Evolutionary conservation across 73 alveolate species (phyloP).

Genomic region (Breviolum minutum): DNA sequence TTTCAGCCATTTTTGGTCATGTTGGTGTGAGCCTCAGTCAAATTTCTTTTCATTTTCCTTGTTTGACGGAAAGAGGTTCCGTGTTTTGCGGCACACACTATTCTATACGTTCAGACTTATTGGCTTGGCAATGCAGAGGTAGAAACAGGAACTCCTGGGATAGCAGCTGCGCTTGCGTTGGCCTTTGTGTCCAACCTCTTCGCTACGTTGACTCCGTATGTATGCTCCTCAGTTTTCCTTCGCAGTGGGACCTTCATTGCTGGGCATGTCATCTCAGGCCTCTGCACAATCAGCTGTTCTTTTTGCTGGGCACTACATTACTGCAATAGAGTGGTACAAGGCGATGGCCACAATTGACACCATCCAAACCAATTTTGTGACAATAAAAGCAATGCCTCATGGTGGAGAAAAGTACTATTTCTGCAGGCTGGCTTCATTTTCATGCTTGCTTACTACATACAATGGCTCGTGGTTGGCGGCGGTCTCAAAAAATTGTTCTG

Average conservation of each 20-base stretch:
- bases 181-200: constrained; percentile 85
- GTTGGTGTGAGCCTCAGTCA: constrained; percentile 51
- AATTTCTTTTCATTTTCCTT: too few species aligned
- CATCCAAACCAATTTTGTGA: background rate
- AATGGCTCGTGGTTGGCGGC: constrained; percentile 65
- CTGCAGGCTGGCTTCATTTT: constrained; percentile 79
- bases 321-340: constrained; percentile 80
- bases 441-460: constrained; percentile 90
- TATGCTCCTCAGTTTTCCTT: background rate
- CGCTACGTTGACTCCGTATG: constrained; percentile 81
- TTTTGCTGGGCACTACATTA: constrained; percentile 83
- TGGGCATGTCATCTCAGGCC: background rate
- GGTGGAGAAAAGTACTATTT: background rate
- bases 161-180: constrained; percentile 67
- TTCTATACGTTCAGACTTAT: too few species aligned
- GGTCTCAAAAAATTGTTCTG: background rate
- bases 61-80: too few species aligned
- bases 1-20: constrained; percentile 74
- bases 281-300: constrained; percentile 93
- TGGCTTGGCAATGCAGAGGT: constrained; percentile 16
- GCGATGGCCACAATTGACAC: background rate
- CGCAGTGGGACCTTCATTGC: background rate
- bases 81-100: too few species aligned
- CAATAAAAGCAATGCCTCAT: background rate
- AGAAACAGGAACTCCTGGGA: constrained; percentile 59